phyloP scores from a whole-genome alignment of 805 yeast genomes.

The Candida arabinofermentans region DNA sequence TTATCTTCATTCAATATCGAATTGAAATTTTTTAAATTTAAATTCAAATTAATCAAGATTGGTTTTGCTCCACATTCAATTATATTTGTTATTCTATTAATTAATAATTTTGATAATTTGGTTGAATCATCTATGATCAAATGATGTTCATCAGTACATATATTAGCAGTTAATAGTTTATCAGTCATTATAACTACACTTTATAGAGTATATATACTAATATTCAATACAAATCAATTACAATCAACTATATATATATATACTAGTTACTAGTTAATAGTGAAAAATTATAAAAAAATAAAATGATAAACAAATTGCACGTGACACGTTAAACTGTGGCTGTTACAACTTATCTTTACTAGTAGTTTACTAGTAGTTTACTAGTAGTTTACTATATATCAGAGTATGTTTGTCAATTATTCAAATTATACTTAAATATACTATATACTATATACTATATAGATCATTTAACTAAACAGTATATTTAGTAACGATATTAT shows the following conservation, averaged over 20 bases:
- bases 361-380: no score
- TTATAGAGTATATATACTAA: background rate
- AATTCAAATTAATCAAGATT: conserved; percentile 38
- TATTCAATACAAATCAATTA: no score
- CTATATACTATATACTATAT: background rate
- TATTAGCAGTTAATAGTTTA: conserved; percentile 37
- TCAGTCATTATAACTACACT: background rate
- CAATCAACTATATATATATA: no score
- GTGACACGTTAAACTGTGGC: no score
- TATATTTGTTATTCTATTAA: conserved; percentile 44
- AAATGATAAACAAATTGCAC: no score
- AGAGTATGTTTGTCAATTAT: background rate
- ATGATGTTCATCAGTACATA: conserved; percentile 49
- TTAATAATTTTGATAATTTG: conserved; percentile 33
- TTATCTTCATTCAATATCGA: conserved; percentile 9
- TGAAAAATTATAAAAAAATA: no score
- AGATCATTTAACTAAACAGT: conserved; percentile 6
- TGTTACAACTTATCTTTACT: no score
- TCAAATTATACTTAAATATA: background rate
- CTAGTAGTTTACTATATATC: no score
- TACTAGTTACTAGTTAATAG: no score
- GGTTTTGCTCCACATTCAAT: conserved; percentile 55
- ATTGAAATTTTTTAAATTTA: conserved; percentile 12
- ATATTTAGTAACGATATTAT: conserved; percentile 63
- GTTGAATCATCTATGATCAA: conserved; percentile 51